Evolutionary conservation across 352 stramenopile species (phyloP).

Genomic region (Phytophthora litchii): DNA sequence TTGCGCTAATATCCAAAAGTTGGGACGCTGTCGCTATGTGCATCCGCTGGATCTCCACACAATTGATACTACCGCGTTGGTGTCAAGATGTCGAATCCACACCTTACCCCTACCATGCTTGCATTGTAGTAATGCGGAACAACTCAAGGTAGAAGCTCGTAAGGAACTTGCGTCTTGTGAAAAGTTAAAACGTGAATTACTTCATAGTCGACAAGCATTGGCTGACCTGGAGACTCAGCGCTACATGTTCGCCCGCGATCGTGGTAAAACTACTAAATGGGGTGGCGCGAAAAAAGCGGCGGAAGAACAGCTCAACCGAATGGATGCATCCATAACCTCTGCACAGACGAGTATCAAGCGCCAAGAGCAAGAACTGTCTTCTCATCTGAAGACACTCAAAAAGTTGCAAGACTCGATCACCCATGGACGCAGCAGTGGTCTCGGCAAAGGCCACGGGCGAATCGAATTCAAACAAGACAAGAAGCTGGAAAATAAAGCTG

Average conservation of each 20-base stretch:
- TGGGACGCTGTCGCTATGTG: slow-evolving; percentile 66
- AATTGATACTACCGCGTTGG: slow-evolving; percentile 54
- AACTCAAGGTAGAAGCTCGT: slow-evolving; percentile 26
- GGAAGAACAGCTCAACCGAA: slow-evolving; percentile 40
- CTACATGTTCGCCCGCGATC: slow-evolving; percentile 53
- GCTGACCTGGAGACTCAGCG: slow-evolving; percentile 50
- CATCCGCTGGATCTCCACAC: slow-evolving; percentile 57
- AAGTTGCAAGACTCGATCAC: slow-evolving; percentile 36
- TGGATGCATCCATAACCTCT: slow-evolving; percentile 35
- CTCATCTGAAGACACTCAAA: slow-evolving; percentile 10
- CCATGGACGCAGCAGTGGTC: slow-evolving; percentile 47
- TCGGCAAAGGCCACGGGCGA: slow-evolving; percentile 47
- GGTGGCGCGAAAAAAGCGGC: slow-evolving; percentile 54
- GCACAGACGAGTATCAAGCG: slow-evolving; percentile 12
- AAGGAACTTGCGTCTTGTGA: slow-evolving; percentile 28
- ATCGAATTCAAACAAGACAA: slow-evolving; percentile 14
- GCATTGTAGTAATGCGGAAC: slow-evolving; percentile 56
- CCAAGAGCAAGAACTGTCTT: slow-evolving; percentile 20
- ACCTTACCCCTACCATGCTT: slow-evolving; percentile 62
- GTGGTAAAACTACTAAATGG: slow-evolving; percentile 59
- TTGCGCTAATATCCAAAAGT: slow-evolving; percentile 63
- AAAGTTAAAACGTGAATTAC: slow-evolving; percentile 43
- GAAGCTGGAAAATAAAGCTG: slow-evolving; percentile 17
- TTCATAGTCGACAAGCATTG: slow-evolving; percentile 38
- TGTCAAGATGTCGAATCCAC: slow-evolving; percentile 50